Conservation (phyloP, 192 early-diverging fungal species). For the Rhizophagus sp. region DNA sequence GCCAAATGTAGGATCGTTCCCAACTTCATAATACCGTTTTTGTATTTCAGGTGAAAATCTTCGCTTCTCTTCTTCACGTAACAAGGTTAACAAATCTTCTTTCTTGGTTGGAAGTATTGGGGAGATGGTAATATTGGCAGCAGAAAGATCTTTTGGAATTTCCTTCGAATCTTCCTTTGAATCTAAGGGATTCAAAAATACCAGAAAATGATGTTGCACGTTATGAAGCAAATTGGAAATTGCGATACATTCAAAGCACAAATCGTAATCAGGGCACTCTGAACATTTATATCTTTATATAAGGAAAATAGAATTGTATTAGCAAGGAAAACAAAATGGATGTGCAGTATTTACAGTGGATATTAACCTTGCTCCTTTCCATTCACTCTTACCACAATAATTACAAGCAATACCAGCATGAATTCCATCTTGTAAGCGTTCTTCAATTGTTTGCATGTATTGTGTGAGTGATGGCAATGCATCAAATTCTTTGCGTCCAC, state of each 20-base stretch:
- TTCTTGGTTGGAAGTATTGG: constrained; percentile 25
- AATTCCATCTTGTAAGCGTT: constrained; percentile 12
- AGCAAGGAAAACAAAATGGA: background rate
- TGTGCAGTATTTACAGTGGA: background rate
- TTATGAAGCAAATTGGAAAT: constrained; percentile 25
- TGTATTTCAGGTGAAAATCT: constrained; percentile 29
- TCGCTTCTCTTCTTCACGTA: constrained; percentile 20
- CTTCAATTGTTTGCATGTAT: constrained; percentile 7
- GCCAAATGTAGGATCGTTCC: background rate
- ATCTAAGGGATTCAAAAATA: constrained; percentile 11
- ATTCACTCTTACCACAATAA: constrained; percentile 27
- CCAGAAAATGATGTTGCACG: constrained; percentile 10
- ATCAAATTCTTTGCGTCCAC: constrained; percentile 26
- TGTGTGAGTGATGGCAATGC: constrained; percentile 21
- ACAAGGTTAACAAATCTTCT: constrained; percentile 8
- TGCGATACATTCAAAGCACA: constrained; percentile 14
- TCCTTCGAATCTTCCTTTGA: constrained; percentile 9
- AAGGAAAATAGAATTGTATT: background rate
- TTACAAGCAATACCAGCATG: constrained; percentile 25
- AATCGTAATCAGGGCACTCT: constrained; percentile 25
- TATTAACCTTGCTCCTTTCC: constrained; percentile 28
- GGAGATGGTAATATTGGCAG: background rate
- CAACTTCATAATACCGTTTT: constrained; percentile 24
- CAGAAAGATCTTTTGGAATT: background rate
- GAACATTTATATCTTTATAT: constrained; percentile 24